A percentile compares a stretch with the other conserved stretches of the same genome.
Evolutionary conservation across 2,329 filamentous ascomycete species (phyloP).

Genomic region (Trichophyton mentagrophytes): DNA sequence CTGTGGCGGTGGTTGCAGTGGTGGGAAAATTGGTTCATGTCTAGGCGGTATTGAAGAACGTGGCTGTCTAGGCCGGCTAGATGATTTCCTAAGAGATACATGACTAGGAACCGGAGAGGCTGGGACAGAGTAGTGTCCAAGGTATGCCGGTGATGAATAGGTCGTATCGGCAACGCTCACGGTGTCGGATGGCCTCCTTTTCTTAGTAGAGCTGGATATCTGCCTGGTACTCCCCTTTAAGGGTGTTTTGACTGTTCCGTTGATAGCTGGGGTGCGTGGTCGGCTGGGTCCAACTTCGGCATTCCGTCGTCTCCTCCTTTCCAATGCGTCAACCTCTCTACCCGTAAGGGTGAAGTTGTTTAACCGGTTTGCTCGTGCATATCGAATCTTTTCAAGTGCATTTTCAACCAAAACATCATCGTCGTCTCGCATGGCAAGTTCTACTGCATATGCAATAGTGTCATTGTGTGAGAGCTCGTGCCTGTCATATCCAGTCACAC

Average conservation of each 20-base stretch:
- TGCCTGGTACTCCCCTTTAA: background rate
- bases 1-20: constrained; percentile 27
- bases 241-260: background rate
- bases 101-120: constrained; percentile 8
- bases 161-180: constrained; percentile 32
- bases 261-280: background rate
- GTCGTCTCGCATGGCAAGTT: constrained; percentile 47
- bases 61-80: constrained; percentile 23
- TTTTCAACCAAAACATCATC: constrained; percentile 66
- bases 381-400: constrained; percentile 66
- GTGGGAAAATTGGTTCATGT: constrained; percentile 21
- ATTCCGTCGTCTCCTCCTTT: constrained; percentile 50
- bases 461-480: constrained; percentile 26
- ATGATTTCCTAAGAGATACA: constrained; percentile 11
- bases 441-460: constrained; percentile 35
- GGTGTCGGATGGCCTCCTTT: background rate
- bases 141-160: constrained; percentile 20
- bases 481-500: constrained; percentile 40
- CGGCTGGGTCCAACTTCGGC: background rate
- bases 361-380: constrained; percentile 63
- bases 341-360: constrained; percentile 66
- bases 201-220: background rate
- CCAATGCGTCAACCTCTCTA: constrained; percentile 68
- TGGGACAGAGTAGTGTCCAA: constrained; percentile 27
- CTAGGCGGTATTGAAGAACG: constrained; percentile 28